Conservation (phyloP, 768 basidiomycete species). For the Boletus pseudopeckii region DNA sequence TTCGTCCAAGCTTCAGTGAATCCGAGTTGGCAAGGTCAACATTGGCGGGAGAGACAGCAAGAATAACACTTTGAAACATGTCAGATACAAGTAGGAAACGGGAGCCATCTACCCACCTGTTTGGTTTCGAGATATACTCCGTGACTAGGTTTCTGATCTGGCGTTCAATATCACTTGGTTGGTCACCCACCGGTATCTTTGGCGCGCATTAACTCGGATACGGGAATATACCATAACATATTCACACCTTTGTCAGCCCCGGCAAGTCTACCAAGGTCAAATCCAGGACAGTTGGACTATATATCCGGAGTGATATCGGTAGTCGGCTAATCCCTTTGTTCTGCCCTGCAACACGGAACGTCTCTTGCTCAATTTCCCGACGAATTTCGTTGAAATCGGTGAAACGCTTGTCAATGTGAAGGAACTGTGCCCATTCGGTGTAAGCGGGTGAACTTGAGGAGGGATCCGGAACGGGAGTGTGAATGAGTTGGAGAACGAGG, state of each 20-base stretch:
- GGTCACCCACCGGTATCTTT: slow-evolving; percentile 93
- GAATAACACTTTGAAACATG: slow-evolving; percentile 67
- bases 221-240: neutral
- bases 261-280: slow-evolving; percentile 95
- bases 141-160: slow-evolving; percentile 94
- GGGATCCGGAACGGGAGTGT: slow-evolving; percentile 66
- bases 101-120: slow-evolving; percentile 56
- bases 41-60: slow-evolving; percentile 95
- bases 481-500: slow-evolving; percentile 91
- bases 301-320: slow-evolving; percentile 93
- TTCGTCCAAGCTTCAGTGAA: slow-evolving; percentile 92
- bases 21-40: slow-evolving; percentile 99
- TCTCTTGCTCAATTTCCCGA: slow-evolving; percentile 97
- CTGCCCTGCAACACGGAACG: slow-evolving; percentile 94
- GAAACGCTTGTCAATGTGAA: slow-evolving; percentile 93
- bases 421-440: slow-evolving; percentile 94
- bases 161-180: slow-evolving; percentile 95
- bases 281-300: slow-evolving; percentile 92
- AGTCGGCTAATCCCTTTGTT: slow-evolving; percentile 98
- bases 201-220: neutral
- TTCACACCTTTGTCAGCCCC: slow-evolving; percentile 86
- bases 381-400: slow-evolving; percentile 95
- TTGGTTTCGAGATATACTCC: slow-evolving; percentile 95
- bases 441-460: slow-evolving; percentile 43
- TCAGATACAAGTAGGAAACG: slow-evolving; percentile 3